Conservation (phyloP, 148 eudicot species). For the Nepenthes mirabilis region DNA sequence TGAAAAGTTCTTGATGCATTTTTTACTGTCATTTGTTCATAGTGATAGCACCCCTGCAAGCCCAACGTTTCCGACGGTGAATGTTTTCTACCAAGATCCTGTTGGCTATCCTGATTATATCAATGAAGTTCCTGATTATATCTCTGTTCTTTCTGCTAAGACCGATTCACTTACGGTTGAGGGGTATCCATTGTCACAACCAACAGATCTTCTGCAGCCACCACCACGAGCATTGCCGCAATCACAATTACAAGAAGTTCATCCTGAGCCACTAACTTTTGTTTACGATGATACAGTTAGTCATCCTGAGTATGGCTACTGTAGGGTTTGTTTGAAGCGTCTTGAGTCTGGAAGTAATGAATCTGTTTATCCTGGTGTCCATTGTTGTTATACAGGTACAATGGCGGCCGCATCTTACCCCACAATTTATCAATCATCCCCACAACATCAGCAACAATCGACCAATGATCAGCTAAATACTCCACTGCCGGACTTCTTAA, state of each 20-base stretch:
- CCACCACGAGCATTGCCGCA: slow-evolving; percentile 12
- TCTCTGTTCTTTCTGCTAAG: slow-evolving; percentile 24
- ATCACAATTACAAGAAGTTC: slow-evolving; percentile 30
- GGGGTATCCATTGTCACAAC: slow-evolving; percentile 32
- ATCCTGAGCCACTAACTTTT: slow-evolving; percentile 26
- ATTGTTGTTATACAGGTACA: slow-evolving; percentile 38
- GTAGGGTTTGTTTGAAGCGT: too few relatives aligned
- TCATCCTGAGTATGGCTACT: too few relatives aligned
- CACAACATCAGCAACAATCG: slow-evolving; percentile 21
- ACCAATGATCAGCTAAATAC: slow-evolving; percentile 40
- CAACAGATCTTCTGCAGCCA: slow-evolving; percentile 33
- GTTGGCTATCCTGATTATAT: slow-evolving; percentile 16
- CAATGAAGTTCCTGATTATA: slow-evolving; percentile 10
- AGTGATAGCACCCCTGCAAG: slow-evolving; percentile 55
- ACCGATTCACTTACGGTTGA: slow-evolving; percentile 23
- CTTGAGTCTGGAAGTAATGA: too few relatives aligned
- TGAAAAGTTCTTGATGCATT: neutral
- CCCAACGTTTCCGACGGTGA: slow-evolving; percentile 30
- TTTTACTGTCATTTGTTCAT: slow-evolving; percentile 4
- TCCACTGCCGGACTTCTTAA: slow-evolving; percentile 47
- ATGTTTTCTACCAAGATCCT: slow-evolving; percentile 44
- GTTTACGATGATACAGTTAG: too few relatives aligned
- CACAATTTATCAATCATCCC: slow-evolving; percentile 33
- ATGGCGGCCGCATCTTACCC: slow-evolving; percentile 28
- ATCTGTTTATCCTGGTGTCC: slow-evolving; percentile 1